Evolutionary conservation across 345 rosid species (phyloP).

Genomic region (Moricandia arvensis): DNA sequence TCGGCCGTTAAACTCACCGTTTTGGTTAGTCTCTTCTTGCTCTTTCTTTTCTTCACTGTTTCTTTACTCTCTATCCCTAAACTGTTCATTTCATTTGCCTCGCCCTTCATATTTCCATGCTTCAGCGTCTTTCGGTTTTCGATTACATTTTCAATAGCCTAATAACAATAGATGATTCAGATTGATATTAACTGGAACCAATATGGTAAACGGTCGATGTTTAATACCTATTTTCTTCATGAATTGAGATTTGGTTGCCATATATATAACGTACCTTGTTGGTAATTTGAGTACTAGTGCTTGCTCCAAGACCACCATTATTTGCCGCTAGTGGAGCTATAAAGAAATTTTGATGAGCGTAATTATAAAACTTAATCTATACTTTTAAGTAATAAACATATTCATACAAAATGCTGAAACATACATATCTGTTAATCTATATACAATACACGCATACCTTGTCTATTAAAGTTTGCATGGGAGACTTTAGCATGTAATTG

Average conservation of each 20-base stretch:
- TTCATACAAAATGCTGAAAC: not conserved
- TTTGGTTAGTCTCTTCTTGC: conserved; percentile 27
- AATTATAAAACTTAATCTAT: not conserved
- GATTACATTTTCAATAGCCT: conserved; percentile 9
- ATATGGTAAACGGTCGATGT: not conserved
- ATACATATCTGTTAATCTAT: not conserved
- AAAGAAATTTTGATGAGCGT: not conserved
- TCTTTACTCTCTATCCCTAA: conserved; percentile 28
- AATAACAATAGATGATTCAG: not conserved
- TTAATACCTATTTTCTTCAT: not conserved
- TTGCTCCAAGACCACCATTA: not conserved
- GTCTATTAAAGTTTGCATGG: conserved; percentile 23
- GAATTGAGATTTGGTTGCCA: not conserved
- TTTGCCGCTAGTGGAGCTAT: not conserved
- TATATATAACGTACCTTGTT: conserved; percentile 13
- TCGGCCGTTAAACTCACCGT: conserved; percentile 38
- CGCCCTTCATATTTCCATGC: conserved; percentile 1
- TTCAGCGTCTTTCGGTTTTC: conserved; percentile 24
- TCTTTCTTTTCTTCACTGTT: conserved; percentile 10
- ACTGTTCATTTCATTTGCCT: conserved; percentile 18
- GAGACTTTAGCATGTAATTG: conserved; percentile 21
- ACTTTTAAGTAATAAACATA: not conserved
- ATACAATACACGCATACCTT: conserved; percentile 5
- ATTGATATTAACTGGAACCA: not conserved
- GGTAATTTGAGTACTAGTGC: not conserved